phyloP scores from a whole-genome alignment of 352 stramenopile genomes.

The Globisporangium mamillatum region DNA sequence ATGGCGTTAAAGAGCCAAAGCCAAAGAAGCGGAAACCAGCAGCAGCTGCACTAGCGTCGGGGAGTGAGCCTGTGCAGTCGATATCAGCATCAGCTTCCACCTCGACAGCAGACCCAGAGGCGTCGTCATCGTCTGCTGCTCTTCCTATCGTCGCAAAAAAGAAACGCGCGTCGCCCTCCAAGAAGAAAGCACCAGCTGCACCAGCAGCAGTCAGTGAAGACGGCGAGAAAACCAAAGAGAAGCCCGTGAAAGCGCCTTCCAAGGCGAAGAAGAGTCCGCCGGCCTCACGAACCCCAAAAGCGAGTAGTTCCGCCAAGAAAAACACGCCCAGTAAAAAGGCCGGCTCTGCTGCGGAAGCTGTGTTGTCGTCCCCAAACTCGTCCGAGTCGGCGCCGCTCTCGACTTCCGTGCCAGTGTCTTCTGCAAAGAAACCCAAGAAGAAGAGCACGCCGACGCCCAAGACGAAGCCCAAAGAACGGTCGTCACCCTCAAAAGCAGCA shows the following conservation, averaged over 20 bases:
- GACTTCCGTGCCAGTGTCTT: neutral
- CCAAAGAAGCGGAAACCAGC: slow-evolving; percentile 15
- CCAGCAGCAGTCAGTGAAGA: neutral
- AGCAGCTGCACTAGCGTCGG: neutral
- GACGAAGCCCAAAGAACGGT: slow-evolving; percentile 9
- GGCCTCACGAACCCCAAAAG: neutral
- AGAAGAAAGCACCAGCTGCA: slow-evolving; percentile 9
- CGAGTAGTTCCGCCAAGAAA: neutral
- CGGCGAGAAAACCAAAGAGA: neutral
- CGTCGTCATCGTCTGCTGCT: neutral
- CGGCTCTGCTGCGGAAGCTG: neutral
- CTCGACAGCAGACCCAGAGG: neutral
- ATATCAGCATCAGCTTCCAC: neutral
- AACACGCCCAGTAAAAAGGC: neutral
- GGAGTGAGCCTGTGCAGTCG: neutral
- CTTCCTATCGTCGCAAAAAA: neutral
- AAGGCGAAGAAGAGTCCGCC: slow-evolving; percentile 11
- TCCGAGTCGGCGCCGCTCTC: slow-evolving; percentile 2
- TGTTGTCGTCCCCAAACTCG: neutral
- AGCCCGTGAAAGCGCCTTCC: neutral
- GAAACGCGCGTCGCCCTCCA: slow-evolving; percentile 11
- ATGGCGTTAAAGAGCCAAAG: slow-evolving; percentile 3
- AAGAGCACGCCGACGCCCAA: neutral
- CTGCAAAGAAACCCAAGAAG: slow-evolving; percentile 5
- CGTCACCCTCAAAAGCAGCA: neutral